These are phyloP conservation scores for Jasminum sambac DNA, from an alignment of 257 asterid species.

Conservation along the genomic window DNA sequence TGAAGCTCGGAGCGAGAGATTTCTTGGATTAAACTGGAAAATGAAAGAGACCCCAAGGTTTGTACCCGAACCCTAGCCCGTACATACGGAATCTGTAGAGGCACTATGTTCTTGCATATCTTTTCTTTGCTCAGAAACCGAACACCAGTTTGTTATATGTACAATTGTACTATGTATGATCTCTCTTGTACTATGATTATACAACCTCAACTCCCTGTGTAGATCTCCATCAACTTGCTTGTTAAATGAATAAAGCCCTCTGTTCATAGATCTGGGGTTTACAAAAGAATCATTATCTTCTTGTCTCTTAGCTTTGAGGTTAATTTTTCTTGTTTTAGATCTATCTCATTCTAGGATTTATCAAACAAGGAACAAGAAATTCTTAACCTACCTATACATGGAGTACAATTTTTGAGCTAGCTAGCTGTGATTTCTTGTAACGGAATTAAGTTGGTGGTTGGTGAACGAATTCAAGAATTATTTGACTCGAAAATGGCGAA, in stretches of 20 bases:
- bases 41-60: slow-evolving; percentile 1
- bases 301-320: background rate
- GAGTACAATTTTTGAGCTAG: too few species aligned
- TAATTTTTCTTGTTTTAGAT: slow-evolving; percentile 1
- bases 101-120: slow-evolving; percentile 14
- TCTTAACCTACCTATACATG: background rate
- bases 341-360: background rate
- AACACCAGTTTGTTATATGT: background rate
- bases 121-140: slow-evolving; percentile 8
- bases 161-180: background rate
- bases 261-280: slow-evolving; percentile 15
- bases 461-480: slow-evolving; percentile 19
- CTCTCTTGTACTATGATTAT: background rate
- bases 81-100: slow-evolving; percentile 30
- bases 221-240: slow-evolving; percentile 21
- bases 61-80: slow-evolving; percentile 31
- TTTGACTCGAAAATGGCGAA: slow-evolving; percentile 48
- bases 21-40: background rate
- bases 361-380: slow-evolving; percentile 9
- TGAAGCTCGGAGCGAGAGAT: background rate
- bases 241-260: background rate
- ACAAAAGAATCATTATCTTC: background rate
- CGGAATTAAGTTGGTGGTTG: slow-evolving; percentile 1
- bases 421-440: background rate
- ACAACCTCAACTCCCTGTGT: background rate